Evolutionary conservation across 176 grass and related monocot genomes (phyloP), one percentile per base, ranked within the genome.

Genomic region (Aegilops umbellulata): DNA sequence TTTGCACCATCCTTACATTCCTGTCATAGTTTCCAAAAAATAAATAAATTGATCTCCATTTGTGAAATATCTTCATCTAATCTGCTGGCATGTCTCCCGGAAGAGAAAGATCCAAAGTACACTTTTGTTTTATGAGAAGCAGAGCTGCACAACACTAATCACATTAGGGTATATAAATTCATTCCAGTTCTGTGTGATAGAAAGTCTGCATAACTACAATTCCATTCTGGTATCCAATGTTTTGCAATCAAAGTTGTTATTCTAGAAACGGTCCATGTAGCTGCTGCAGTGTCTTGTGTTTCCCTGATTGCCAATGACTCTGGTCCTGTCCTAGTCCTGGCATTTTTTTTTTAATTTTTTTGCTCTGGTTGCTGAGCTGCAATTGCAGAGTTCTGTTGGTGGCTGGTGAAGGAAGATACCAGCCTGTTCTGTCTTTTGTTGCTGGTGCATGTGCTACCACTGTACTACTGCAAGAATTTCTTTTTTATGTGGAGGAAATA

Each of bases 371-470:
- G 53, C 41, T 83, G 62, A 81, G 34, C 53, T 83, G 69, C 9
- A 42, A 60, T 61, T 61, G 67, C 67, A 83, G 20, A 20, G 22
- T 62, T 7, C 7, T 41, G 25, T 31, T n/a, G 62, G 79, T 81
- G 26, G 44, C 41, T 14, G 62, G 24, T 29, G 62, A 65, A 65
- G 24, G 24, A 49, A 67, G 62, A 81, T 38, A 62, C 61, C 27
- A 83, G 2, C 46, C 11, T 32, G 44, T 30, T 29, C 17, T 74
- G 24, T 87, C 74, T 76, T 82, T 83, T 81, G 17, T 51, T n/a
- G 44, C 63, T 67, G 77, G 60, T 89, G 67, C 44, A 68, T 89
- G 77, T 68, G 76, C 62, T 14, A 31, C 10, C 13, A 42, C 19
- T 62, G 25, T 32, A 57, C 5, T n/a, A n/a, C n/a, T n/a, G n/a